Evolutionary conservation across 768 basidiomycete species (phyloP).

Genomic region (Exidia glandulosa): DNA sequence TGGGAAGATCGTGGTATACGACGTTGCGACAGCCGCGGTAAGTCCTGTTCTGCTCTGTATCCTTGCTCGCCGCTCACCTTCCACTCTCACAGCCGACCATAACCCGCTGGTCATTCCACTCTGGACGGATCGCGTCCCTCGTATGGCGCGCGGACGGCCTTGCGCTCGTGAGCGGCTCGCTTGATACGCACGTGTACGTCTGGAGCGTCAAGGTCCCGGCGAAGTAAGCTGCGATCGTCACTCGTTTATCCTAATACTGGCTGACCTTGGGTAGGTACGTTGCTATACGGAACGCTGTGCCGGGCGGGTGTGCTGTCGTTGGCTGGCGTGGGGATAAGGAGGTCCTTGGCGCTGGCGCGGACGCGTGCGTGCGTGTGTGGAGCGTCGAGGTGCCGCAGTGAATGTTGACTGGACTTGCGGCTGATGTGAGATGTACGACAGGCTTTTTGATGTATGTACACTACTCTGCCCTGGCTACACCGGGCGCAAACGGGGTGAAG

Average conservation of each 20-base stretch:
- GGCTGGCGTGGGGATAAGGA: conserved; percentile 50
- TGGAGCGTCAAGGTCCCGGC: conserved; percentile 50
- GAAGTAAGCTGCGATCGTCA: conserved; percentile 16
- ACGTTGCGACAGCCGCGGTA: conserved; percentile 56
- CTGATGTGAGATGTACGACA: no score
- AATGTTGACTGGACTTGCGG: no score
- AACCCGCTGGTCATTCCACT: conserved; percentile 79
- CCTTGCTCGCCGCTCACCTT: not conserved
- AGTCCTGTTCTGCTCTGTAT: conserved; percentile 1
- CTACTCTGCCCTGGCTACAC: no score
- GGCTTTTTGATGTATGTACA: no score
- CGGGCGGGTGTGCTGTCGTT: conserved; percentile 75
- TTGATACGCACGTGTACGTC: conserved; percentile 89
- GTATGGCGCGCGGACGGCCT: conserved; percentile 63
- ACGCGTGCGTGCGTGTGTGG: conserved; percentile 71
- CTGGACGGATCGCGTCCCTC: conserved; percentile 68
- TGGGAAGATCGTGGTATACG: conserved; percentile 73
- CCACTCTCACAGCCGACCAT: conserved; percentile 41
- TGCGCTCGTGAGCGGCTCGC: conserved; percentile 76
- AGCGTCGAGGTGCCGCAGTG: conserved; percentile 14
- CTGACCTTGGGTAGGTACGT: conserved; percentile 52
- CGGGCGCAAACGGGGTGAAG: no score
- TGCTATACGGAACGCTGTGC: conserved; percentile 73
- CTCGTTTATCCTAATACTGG: not conserved
- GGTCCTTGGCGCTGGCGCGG: conserved; percentile 67